Evolutionary conservation across 2,329 filamentous ascomycete genomes (phyloP).

Genomic region (Pseudogymnoascus sp.): DNA sequence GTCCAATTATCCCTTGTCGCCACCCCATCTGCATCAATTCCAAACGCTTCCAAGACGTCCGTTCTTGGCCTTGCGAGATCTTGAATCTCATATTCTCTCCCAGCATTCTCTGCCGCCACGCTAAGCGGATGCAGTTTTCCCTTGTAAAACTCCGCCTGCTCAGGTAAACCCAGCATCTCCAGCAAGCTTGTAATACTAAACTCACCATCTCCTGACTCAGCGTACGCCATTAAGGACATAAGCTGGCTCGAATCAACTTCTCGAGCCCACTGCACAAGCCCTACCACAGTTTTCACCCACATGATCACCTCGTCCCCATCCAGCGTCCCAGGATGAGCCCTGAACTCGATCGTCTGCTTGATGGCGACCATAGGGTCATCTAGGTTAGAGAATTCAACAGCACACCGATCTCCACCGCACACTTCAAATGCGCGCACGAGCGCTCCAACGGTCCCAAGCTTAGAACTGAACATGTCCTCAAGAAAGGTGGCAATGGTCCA

Average conservation of each 20-base stretch:
- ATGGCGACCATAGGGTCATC: not conserved
- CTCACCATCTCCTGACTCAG: not conserved
- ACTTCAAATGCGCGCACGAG: not conserved
- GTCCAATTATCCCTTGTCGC: not conserved
- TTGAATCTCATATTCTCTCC: not conserved
- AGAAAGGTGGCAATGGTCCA: not conserved
- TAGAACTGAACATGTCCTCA: not conserved
- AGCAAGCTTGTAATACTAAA: not conserved
- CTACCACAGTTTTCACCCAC: slow-evolving; percentile 20
- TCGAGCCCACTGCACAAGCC: slow-evolving; percentile 18
- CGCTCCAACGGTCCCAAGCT: not conserved
- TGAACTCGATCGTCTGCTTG: slow-evolving; percentile 23
- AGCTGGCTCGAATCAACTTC: not conserved
- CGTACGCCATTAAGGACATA: not conserved
- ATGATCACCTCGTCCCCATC: slow-evolving; percentile 13
- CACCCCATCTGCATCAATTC: not conserved
- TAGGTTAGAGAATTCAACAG: not conserved
- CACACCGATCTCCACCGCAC: not conserved
- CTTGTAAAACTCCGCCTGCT: not conserved
- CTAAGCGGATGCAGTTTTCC: not conserved
- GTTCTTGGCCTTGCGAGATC: not conserved
- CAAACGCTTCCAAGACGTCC: not conserved
- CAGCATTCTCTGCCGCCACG: not conserved
- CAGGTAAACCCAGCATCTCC: not conserved
- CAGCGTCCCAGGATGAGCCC: slow-evolving; percentile 22